phyloP scores from a whole-genome alignment of 345 rosid genomes.

The Bruguiera gymnorhiza region DNA sequence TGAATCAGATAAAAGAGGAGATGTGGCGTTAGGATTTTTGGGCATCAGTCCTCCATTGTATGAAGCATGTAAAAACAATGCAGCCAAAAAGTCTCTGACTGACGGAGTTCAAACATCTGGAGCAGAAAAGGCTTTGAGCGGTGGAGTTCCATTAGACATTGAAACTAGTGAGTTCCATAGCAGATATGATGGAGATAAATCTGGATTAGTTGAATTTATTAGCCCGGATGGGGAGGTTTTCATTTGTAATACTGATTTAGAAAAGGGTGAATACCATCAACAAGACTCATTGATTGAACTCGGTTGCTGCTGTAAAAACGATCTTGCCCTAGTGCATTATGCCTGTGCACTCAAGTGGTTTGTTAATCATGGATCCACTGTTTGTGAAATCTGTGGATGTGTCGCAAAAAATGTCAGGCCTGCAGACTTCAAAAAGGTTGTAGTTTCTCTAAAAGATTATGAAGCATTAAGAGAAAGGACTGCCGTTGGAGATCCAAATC shows the following conservation, averaged over 20 bases:
- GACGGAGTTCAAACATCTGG: constrained; percentile 22
- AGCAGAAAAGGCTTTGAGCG: constrained; percentile 22
- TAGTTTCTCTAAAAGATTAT: constrained; percentile 68
- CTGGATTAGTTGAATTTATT: constrained; percentile 58
- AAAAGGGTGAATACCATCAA: constrained; percentile 55
- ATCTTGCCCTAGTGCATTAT: constrained; percentile 86
- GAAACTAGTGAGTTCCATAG: constrained; percentile 28
- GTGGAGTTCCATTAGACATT: constrained; percentile 22
- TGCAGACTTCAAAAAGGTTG: constrained; percentile 61
- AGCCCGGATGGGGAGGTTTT: constrained; percentile 79
- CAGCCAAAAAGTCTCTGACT: constrained; percentile 22
- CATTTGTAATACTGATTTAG: constrained; percentile 65
- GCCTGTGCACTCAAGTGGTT: constrained; percentile 98
- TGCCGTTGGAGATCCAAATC: constrained; percentile 60
- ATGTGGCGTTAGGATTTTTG: constrained; percentile 64
- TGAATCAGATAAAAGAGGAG: constrained; percentile 88
- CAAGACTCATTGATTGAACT: constrained; percentile 66
- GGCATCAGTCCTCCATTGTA: constrained; percentile 57
- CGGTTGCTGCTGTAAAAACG: constrained; percentile 90
- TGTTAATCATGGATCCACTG: constrained; percentile 87
- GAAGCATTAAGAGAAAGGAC: constrained; percentile 68
- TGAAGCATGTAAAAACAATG: constrained; percentile 43
- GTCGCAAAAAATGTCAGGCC: constrained; percentile 57
- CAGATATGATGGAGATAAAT: constrained; percentile 35
- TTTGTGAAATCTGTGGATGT: constrained; percentile 85